These are phyloP conservation scores for Penicillium silybi DNA, from an alignment of 495 filamentous ascomycete species.

Conservation along the genomic window DNA sequence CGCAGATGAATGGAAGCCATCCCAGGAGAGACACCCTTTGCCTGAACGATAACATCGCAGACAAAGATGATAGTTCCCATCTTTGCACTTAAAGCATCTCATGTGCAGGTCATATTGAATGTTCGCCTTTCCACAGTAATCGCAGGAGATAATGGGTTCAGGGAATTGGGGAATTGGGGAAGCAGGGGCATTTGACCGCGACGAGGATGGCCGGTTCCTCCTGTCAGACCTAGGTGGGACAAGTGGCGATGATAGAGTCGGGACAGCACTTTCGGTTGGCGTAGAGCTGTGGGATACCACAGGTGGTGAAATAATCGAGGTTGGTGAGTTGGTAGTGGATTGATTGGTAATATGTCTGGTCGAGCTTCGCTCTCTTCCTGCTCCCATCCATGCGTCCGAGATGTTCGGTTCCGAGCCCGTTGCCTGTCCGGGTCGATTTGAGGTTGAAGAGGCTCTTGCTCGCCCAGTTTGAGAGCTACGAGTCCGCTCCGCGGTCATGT, in stretches of 20 bases:
- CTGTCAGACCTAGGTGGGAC: conserved; percentile 24
- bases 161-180: conserved; percentile 46
- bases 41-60: conserved; percentile 68
- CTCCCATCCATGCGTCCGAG: conserved; percentile 30
- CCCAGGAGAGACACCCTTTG: conserved; percentile 76
- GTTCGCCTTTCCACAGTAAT: conserved; percentile 57
- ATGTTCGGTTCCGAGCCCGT: conserved; percentile 36
- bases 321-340: conserved; percentile 21
- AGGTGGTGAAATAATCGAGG: conserved; percentile 7
- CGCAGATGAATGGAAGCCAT: conserved; percentile 67
- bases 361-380: conserved; percentile 24
- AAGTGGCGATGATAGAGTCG: conserved; percentile 14
- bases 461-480: conserved; percentile 26
- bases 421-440: conserved; percentile 30
- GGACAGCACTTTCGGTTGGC: conserved; percentile 2
- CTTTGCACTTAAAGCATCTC: conserved; percentile 63
- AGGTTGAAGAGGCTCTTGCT: conserved; percentile 23
- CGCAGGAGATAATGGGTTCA: conserved; percentile 72
- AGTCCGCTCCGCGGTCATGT: conserved; percentile 37
- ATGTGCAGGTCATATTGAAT: conserved; percentile 83
- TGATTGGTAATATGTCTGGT: conserved; percentile 16
- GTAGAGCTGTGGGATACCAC: conserved; percentile 6
- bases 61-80: conserved; percentile 74
- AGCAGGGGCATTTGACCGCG: conserved; percentile 27
- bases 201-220: conserved; percentile 32